Evolutionary conservation across 257 asterid genomes (phyloP).

Genomic region (Primulina tabacum): DNA sequence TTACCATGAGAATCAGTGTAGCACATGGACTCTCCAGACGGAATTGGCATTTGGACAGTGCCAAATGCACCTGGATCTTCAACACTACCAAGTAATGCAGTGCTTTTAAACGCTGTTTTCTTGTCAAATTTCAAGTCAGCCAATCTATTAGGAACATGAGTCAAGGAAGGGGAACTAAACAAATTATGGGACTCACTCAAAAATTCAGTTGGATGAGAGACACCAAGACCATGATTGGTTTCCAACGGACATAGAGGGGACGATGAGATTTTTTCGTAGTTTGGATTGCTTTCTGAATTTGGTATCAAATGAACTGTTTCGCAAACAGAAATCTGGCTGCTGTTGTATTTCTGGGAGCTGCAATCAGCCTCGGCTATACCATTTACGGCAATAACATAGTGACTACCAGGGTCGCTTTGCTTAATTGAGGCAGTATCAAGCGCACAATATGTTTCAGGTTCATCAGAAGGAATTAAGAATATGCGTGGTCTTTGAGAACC

Average conservation of each 20-base stretch:
- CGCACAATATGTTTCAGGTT: constrained; percentile 41
- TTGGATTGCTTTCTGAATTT: constrained; percentile 31
- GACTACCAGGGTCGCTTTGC: constrained; percentile 44
- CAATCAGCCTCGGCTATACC: constrained; percentile 45
- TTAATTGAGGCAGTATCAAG: constrained; percentile 35
- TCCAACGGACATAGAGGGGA: constrained; percentile 36
- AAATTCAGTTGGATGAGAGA: constrained; percentile 25
- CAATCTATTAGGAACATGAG: constrained; percentile 36
- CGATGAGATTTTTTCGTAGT: constrained; percentile 33
- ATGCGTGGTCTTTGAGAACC: constrained; percentile 70
- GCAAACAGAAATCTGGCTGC: constrained; percentile 29
- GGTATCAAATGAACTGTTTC: constrained; percentile 35
- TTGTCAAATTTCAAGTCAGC: constrained; percentile 32
- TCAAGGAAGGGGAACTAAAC: constrained; percentile 30
- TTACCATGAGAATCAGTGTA: constrained; percentile 26
- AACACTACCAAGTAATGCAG: constrained; percentile 21
- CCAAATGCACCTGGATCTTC: constrained; percentile 32
- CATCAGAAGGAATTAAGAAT: constrained; percentile 56
- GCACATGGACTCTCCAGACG: constrained; percentile 32
- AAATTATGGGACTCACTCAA: constrained; percentile 31
- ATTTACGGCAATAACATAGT: constrained; percentile 66
- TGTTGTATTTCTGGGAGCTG: constrained; percentile 30
- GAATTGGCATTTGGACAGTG: constrained; percentile 31
- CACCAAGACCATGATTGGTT: constrained; percentile 32
- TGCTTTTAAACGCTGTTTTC: constrained; percentile 15